Evolutionary conservation across 805 yeast species (phyloP).

Genomic region (Barnettozyma vustinii): DNA sequence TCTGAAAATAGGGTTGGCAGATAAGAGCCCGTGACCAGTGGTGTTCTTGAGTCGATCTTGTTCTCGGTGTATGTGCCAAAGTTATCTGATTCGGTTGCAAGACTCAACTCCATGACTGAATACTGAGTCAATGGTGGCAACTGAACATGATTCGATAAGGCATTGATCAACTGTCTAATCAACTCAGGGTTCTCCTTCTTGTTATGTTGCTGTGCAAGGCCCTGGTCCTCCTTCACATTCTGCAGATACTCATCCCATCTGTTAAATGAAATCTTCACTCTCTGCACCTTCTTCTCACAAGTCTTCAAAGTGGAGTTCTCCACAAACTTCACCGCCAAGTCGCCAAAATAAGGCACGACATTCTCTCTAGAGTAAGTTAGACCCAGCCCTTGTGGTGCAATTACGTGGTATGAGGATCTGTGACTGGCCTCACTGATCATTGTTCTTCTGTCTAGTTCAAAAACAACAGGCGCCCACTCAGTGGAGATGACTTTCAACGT

Average conservation of each 20-base stretch:
- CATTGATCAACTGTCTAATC: slow-evolving; percentile 36
- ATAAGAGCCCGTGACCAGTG: slow-evolving; percentile 57
- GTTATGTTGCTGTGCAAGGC: slow-evolving; percentile 19
- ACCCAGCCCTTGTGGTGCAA: slow-evolving; percentile 88
- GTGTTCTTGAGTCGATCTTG: slow-evolving; percentile 46
- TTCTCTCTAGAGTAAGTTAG: slow-evolving; percentile 64
- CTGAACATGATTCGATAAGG: slow-evolving; percentile 40
- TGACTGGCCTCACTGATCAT: slow-evolving; percentile 51
- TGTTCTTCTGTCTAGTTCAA: slow-evolving; percentile 77
- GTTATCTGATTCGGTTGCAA: slow-evolving; percentile 55
- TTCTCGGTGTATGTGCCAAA: slow-evolving; percentile 37
- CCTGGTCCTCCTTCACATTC: slow-evolving; percentile 39
- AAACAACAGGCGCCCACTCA: slow-evolving; percentile 91
- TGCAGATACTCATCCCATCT: slow-evolving; percentile 77
- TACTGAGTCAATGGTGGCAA: slow-evolving; percentile 42
- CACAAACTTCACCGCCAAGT: slow-evolving; percentile 46
- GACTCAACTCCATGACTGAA: slow-evolving; percentile 58
- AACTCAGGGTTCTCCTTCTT: slow-evolving; percentile 26
- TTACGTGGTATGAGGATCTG: slow-evolving; percentile 60
- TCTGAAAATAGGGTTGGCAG: slow-evolving; percentile 63
- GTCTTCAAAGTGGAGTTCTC: slow-evolving; percentile 41
- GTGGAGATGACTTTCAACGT: slow-evolving; percentile 56
- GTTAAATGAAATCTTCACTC: slow-evolving; percentile 65
- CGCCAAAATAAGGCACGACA: slow-evolving; percentile 90
- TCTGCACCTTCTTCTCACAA: slow-evolving; percentile 59